Evolutionary conservation across 768 basidiomycete species (phyloP).

Genomic region (Phylloporus arenicola): DNA sequence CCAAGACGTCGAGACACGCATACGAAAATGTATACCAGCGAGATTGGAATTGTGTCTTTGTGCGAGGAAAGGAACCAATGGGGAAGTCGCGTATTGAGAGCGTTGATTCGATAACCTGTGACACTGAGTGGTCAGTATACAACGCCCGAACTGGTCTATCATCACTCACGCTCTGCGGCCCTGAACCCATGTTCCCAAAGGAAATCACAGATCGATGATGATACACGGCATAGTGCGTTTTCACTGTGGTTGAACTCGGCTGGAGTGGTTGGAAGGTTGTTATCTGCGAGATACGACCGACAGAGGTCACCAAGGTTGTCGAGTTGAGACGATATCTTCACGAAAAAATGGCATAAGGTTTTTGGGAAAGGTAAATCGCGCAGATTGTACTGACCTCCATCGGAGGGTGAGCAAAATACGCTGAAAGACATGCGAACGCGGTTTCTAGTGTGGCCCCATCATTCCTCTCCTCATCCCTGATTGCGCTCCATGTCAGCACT

Average conservation of each 20-base stretch:
- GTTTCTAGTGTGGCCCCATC: conserved; percentile 35
- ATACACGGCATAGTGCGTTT: conserved; percentile 24
- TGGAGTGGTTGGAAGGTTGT: conserved; percentile 27
- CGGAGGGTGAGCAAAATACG: conserved; percentile 44
- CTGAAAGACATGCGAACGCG: conserved; percentile 46
- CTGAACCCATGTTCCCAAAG: conserved; percentile 47
- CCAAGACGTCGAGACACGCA: conserved; percentile 48
- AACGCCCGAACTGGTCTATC: neutral
- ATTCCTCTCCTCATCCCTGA: conserved; percentile 6
- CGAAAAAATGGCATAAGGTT: neutral
- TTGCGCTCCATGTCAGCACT: conserved; percentile 34
- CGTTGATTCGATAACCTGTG: conserved; percentile 36
- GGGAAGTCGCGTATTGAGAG: conserved; percentile 52
- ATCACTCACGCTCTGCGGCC: conserved; percentile 37
- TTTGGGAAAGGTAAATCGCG: neutral
- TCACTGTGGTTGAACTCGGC: conserved; percentile 31
- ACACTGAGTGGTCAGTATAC: neutral
- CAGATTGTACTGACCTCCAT: conserved; percentile 33
- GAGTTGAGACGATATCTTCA: conserved; percentile 38
- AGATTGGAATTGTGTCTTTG: conserved; percentile 52
- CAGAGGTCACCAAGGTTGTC: conserved; percentile 39
- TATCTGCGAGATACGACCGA: conserved; percentile 31
- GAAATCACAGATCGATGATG: conserved; percentile 44
- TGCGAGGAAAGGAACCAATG: conserved; percentile 49
- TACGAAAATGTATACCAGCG: conserved; percentile 54